Evolutionary conservation across 2,329 filamentous ascomycete species (phyloP), one percentile per base, ranked within the genome.

Genomic region (Fusarium stilboides): DNA sequence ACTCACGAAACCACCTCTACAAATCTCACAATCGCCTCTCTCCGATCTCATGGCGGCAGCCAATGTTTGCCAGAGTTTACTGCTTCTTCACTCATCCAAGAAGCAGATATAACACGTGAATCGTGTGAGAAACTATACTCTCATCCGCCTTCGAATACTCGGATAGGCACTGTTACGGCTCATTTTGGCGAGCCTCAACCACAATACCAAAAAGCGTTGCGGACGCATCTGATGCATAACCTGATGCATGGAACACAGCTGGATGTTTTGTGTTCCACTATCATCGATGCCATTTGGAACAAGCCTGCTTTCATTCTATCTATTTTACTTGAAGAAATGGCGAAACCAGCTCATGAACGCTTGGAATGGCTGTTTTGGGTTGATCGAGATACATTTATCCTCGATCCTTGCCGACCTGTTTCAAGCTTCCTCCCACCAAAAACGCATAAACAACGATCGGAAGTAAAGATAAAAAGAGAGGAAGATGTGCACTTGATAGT

Each of bases 221-320:
- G 2, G 6, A 57, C 46, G 1, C 54, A 57, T 33, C 7, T 53
- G 4, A 9, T 53, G 0, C 54, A 57, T 14, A 57, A 36, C 6
- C 28, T 57, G 20, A 31, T 53, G 17, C 54, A 57, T 2, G 10
- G 14, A 1, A 52, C 24, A 5, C 14, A 9, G 8, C 5, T 57
- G 8, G 36, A 57, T 4, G 26, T 57, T 2, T 42, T 53, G 36
- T 57, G 54, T 17, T 34, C 46, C 17, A 20, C 36, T 10, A 36
- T 53, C 4, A 28, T 57, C 13, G 46, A 57, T 14, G 19, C 26
- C 1, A 47, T 57, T 7, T 57, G 36, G 54, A 57, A 57, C 4
- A 57, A 57, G 6, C 54, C 53, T 13, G 53, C 53, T 3, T 56
- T 56, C 19, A 56, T 56, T 5, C 2, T 56, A 13, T 56, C 53